These are phyloP conservation scores for Physcomitrellopsis africana DNA, from an alignment of 225 moss, liverwort and hornwort species.

Conservation along the genomic window DNA sequence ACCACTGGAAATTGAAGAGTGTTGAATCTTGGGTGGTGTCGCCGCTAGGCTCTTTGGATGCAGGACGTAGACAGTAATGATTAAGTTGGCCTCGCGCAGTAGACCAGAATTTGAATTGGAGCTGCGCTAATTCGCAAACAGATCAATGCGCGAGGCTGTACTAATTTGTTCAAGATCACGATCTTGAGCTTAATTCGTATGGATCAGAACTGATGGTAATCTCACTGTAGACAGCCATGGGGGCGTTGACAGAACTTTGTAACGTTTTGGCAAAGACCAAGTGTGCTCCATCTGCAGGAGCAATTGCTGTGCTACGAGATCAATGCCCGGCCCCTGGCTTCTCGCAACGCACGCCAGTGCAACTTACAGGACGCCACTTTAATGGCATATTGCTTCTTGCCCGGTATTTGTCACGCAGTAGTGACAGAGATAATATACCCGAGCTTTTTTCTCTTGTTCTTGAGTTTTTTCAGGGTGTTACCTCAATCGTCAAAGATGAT, in stretches of 20 bases:
- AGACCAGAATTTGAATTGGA: slow-evolving; percentile 17
- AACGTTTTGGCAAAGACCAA: slow-evolving; percentile 56
- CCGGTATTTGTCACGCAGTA: slow-evolving; percentile 53
- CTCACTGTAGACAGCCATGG: slow-evolving; percentile 38
- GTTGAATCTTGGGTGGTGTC: slow-evolving; percentile 17
- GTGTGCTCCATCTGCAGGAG: slow-evolving; percentile 50
- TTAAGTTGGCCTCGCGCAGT: slow-evolving; percentile 30
- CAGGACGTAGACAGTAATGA: background rate
- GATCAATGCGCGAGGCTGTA: slow-evolving; percentile 15
- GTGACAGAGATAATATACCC: slow-evolving; percentile 33
- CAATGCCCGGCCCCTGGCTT: slow-evolving; percentile 68
- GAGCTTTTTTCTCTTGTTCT: slow-evolving; percentile 58
- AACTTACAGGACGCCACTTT: slow-evolving; percentile 56
- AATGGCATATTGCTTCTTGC: slow-evolving; percentile 65
- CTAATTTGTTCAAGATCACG: slow-evolving; percentile 21
- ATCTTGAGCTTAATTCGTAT: slow-evolving; percentile 21
- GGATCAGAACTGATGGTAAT: slow-evolving; percentile 32
- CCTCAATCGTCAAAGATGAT: slow-evolving; percentile 49
- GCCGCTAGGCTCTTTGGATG: background rate
- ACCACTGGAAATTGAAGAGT: slow-evolving; percentile 6
- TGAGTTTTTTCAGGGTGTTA: slow-evolving; percentile 67
- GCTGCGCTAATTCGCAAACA: background rate
- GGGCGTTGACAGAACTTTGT: slow-evolving; percentile 70
- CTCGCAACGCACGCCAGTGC: slow-evolving; percentile 53
- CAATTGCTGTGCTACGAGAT: slow-evolving; percentile 60